Conservation (phyloP, 768 basidiomycete species). For the Cystobasidium tubakii region DNA sequence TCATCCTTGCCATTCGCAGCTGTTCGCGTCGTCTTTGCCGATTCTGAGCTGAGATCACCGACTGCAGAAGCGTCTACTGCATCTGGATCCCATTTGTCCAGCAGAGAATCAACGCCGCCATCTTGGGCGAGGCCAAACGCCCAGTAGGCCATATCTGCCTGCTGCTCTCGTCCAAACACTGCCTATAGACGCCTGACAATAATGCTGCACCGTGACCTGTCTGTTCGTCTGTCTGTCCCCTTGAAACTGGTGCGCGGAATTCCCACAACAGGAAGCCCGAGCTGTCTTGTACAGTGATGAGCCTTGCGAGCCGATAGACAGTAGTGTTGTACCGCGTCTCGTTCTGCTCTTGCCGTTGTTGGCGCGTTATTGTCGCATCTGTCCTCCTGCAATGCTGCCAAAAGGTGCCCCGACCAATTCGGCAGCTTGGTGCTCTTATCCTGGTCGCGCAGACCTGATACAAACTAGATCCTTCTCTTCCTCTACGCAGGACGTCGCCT, state of each 20-base stretch:
- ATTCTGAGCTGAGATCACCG: neutral
- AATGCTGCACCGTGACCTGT: neutral
- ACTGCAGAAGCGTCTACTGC: neutral
- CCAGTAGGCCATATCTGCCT: slow-evolving; percentile 19
- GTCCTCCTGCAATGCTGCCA: neutral
- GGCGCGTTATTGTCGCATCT: neutral
- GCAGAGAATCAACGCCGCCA: slow-evolving; percentile 12
- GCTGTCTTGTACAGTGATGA: too few relatives aligned
- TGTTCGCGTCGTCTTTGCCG: neutral
- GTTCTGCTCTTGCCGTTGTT: too few relatives aligned
- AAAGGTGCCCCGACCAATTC: neutral
- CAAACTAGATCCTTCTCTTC: too few relatives aligned
- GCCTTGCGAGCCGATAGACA: too few relatives aligned
- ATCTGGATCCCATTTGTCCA: slow-evolving; percentile 21
- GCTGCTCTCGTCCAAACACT: neutral
- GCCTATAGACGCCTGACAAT: neutral
- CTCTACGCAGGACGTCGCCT: too few relatives aligned
- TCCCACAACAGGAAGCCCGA: too few relatives aligned
- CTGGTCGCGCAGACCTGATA: neutral
- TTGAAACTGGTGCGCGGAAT: neutral
- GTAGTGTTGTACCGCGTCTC: too few relatives aligned
- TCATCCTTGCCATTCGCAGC: neutral
- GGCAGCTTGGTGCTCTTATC: neutral
- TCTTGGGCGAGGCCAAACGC: slow-evolving; percentile 30
- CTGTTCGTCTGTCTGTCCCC: neutral